These are phyloP conservation scores for Sclerotinia sclerotiorum DNA, from an alignment of 2,329 filamentous ascomycete genomes.

Conservation along the genomic window DNA sequence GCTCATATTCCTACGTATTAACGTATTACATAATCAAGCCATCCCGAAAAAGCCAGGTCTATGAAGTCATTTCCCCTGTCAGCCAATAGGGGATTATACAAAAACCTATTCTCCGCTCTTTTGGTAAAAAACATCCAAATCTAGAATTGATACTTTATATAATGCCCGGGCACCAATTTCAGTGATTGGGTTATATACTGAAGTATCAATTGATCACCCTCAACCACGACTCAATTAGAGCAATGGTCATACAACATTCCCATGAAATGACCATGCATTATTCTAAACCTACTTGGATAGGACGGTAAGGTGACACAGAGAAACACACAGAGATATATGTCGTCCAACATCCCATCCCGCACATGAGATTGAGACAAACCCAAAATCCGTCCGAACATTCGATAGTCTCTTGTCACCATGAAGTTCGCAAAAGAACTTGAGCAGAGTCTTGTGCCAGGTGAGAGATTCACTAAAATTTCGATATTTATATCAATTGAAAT, in stretches of 20 bases:
- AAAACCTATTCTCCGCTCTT: not conserved
- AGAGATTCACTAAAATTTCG: constrained; percentile 13
- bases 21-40: not conserved
- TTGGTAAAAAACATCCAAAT: not conserved
- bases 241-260: not conserved
- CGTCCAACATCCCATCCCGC: not conserved
- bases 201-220: not conserved
- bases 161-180: not conserved
- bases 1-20: not conserved
- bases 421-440: constrained; percentile 79
- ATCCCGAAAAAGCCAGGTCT: not conserved
- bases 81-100: not conserved
- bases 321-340: not conserved
- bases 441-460: constrained; percentile 80
- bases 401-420: constrained; percentile 44
- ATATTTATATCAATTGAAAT: not conserved
- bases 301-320: not conserved
- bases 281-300: not conserved
- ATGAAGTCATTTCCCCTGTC: not conserved
- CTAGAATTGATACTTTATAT: not conserved
- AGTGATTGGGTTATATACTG: not conserved
- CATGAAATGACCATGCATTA: not conserved
- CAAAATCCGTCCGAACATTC: not conserved
- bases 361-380: not conserved
- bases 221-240: not conserved